Percentiles rank a stretch among this genome's conserved stretches.
Evolutionary conservation across 345 rosid species (phyloP).

Genomic region (Lagerstroemia speciosa): DNA sequence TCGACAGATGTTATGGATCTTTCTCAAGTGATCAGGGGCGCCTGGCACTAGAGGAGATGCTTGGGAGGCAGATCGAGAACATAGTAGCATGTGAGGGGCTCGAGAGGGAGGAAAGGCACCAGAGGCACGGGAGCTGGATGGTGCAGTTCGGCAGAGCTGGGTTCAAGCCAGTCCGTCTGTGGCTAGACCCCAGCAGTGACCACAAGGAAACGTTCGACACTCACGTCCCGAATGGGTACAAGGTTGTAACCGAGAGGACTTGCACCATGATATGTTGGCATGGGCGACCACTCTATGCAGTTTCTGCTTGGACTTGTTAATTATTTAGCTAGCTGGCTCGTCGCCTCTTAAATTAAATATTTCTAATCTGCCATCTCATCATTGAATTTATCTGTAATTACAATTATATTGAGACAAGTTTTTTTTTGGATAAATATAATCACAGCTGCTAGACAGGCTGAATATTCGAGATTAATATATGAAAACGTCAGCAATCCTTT

Average conservation of each 20-base stretch:
- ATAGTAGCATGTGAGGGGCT: conserved; percentile 43
- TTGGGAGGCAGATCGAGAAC: conserved; percentile 43
- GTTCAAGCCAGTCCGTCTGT: conserved; percentile 34
- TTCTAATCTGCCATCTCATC: conserved; percentile 4
- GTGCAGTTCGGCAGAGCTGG: conserved; percentile 26
- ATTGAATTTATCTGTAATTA: conserved; percentile 3
- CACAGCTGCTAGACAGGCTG: neutral
- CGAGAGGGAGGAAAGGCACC: conserved; percentile 46
- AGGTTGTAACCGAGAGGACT: conserved; percentile 25
- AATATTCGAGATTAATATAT: neutral
- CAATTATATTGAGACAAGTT: neutral
- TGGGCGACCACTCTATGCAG: conserved; percentile 43
- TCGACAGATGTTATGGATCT: conserved; percentile 20
- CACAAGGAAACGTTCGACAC: conserved; percentile 23
- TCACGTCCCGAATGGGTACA: conserved; percentile 31
- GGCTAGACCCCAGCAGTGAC: conserved; percentile 21
- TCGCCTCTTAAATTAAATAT: neutral
- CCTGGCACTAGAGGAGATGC: conserved; percentile 34
- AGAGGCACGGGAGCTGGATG: conserved; percentile 31
- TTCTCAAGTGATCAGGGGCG: conserved; percentile 15
- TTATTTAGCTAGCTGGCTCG: neutral
- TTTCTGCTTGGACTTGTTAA: conserved; percentile 45
- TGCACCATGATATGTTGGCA: conserved; percentile 53
- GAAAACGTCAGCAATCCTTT: no score
- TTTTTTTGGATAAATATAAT: neutral